These are phyloP conservation scores for Diaporthe sp. DNA, from an alignment of 2,329 filamentous ascomycete genomes.

Conservation along the genomic window DNA sequence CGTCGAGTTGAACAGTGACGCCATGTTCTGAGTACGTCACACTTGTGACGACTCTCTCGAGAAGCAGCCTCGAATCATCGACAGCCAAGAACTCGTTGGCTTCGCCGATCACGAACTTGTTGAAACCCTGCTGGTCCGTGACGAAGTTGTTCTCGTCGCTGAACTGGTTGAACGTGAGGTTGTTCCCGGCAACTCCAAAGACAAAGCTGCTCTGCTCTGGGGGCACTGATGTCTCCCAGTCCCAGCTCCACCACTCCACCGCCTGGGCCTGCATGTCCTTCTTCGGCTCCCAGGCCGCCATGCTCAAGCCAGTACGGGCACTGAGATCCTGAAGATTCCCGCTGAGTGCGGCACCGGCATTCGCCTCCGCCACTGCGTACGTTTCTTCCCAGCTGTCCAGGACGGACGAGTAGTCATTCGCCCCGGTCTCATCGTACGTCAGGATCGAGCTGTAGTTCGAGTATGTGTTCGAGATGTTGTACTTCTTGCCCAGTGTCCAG, in stretches of 20 bases:
- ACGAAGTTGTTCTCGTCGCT: background rate
- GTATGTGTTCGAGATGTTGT: background rate
- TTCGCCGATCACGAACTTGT: background rate
- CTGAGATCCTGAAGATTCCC: background rate
- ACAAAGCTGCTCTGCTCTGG: background rate
- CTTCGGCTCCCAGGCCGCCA: background rate
- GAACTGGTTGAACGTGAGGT: constrained; percentile 8
- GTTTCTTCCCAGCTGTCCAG: background rate
- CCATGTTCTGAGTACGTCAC: background rate
- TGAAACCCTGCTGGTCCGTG: background rate
- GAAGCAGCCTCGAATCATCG: background rate
- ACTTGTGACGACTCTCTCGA: background rate
- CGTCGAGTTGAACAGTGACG: background rate
- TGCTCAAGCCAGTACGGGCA: background rate
- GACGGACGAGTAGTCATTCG: background rate
- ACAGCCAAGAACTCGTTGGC: background rate
- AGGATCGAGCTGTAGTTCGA: constrained; percentile 7
- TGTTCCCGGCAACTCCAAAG: background rate
- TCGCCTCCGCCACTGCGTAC: background rate
- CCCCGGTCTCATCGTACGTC: background rate
- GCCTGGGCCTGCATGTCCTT: background rate
- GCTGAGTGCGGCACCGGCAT: background rate
- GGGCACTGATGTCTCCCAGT: background rate
- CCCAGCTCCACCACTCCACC: constrained; percentile 1
- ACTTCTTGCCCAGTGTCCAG: background rate